Evolutionary conservation across 2,329 filamentous ascomycete species (phyloP).

Genomic region (Epichloe gansuensis): DNA sequence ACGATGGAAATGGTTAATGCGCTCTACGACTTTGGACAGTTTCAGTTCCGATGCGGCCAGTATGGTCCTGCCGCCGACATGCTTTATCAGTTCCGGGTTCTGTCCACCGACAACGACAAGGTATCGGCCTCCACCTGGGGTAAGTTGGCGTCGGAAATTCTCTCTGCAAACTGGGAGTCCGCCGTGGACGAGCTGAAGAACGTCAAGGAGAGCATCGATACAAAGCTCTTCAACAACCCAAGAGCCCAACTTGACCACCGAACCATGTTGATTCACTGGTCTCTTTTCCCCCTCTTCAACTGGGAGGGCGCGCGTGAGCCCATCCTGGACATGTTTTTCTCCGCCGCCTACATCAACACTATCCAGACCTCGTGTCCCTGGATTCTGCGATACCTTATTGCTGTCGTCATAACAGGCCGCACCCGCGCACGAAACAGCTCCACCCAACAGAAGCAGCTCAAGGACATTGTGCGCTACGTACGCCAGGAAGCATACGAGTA

Average conservation of each 20-base stretch:
- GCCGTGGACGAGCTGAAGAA: slow-evolving; percentile 85
- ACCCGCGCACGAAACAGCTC: slow-evolving; percentile 68
- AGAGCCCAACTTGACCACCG: slow-evolving; percentile 92
- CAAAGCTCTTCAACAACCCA: slow-evolving; percentile 89
- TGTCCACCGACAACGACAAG: slow-evolving; percentile 98
- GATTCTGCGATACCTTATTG: slow-evolving; percentile 87
- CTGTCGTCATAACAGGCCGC: slow-evolving; percentile 89
- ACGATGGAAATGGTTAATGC: slow-evolving; percentile 92
- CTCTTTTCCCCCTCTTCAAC: slow-evolving; percentile 98
- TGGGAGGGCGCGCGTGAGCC: slow-evolving; percentile 80
- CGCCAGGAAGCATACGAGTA: slow-evolving; percentile 98
- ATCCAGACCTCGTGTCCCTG: slow-evolving; percentile 97
- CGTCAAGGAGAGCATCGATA: slow-evolving; percentile 85
- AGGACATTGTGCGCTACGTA: slow-evolving; percentile 90
- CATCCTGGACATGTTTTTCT: slow-evolving; percentile 94
- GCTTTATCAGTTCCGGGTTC: slow-evolving; percentile 93
- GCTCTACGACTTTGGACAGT: slow-evolving; percentile 90
- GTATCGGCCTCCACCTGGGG: slow-evolving; percentile 93
- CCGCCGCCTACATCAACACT: slow-evolving; percentile 94
- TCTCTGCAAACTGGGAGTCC: slow-evolving; percentile 88
- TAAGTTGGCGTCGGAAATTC: slow-evolving; percentile 91
- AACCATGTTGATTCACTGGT: slow-evolving; percentile 97
- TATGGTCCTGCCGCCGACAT: slow-evolving; percentile 83
- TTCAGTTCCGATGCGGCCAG: slow-evolving; percentile 95
- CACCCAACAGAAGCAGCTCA: slow-evolving; percentile 93